A percentile compares a stretch with the other conserved stretches of the same genome.
Evolutionary conservation across 306 rosid genomes (phyloP).

Genomic region (Carpinus fangiana): DNA sequence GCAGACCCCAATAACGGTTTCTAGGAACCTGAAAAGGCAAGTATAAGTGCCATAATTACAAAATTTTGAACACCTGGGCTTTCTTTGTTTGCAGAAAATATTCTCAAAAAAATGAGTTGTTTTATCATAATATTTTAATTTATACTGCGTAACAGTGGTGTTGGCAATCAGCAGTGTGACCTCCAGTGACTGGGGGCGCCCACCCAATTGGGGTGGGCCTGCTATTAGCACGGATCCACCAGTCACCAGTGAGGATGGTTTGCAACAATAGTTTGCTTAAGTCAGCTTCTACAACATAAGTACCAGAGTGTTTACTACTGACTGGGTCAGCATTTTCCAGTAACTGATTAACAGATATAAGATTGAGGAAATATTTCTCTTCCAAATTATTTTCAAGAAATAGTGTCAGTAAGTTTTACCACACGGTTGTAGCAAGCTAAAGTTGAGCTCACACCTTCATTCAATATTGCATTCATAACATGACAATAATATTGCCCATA

Average conservation of each 20-base stretch:
- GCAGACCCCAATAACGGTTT: slow-evolving; percentile 98
- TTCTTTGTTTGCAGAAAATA: neutral
- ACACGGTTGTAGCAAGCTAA: no score
- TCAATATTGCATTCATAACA: no score
- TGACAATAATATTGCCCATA: neutral
- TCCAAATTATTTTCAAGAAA: no score
- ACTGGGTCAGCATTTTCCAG: neutral
- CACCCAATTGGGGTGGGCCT: neutral
- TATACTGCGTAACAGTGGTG: neutral
- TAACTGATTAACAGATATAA: no score
- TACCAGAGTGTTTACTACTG: neutral
- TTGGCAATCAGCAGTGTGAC: neutral
- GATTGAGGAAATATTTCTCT: no score
- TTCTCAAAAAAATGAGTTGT: neutral
- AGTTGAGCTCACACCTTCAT: neutral
- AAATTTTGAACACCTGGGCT: slow-evolving; percentile 27
- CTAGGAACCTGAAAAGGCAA: slow-evolving; percentile 83
- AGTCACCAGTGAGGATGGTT: neutral
- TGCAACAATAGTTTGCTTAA: neutral
- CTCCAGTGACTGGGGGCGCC: neutral
- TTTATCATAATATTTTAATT: neutral
- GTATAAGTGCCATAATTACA: slow-evolving; percentile 41
- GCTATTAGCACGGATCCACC: neutral
- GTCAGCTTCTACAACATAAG: neutral
- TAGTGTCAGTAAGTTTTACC: no score